A percentile compares a stretch with the other conserved stretches of the same genome.
phyloP scores from a whole-genome alignment of 1,139 yeast species.

The Magnusiomyces suaveolens region DNA sequence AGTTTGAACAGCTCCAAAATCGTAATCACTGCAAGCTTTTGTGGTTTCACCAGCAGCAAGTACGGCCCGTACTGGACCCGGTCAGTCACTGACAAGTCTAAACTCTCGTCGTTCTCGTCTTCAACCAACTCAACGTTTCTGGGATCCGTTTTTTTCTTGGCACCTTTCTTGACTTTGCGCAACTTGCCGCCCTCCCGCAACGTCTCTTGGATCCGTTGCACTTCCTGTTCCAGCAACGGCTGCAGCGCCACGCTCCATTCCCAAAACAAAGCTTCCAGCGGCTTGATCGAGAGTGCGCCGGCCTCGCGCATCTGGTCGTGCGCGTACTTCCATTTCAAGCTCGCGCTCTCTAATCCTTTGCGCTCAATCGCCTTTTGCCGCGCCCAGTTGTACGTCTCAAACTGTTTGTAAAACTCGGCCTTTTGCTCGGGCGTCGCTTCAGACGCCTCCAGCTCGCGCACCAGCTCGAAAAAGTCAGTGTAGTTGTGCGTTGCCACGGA shows the following conservation, averaged over 20 bases:
- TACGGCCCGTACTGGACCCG: slow-evolving; percentile 73
- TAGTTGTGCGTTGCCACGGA: slow-evolving; percentile 35
- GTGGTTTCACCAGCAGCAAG: slow-evolving; percentile 58
- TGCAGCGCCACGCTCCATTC: slow-evolving; percentile 64
- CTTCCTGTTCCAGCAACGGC: slow-evolving; percentile 60
- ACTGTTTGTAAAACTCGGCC: slow-evolving; percentile 47
- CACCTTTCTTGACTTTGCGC: neutral
- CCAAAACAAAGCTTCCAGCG: slow-evolving; percentile 66
- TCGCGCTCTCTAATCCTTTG: slow-evolving; percentile 76
- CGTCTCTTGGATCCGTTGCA: slow-evolving; percentile 31
- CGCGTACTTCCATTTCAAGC: slow-evolving; percentile 78
- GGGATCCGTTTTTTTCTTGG: neutral
- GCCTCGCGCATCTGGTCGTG: slow-evolving; percentile 52
- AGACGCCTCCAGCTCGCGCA: slow-evolving; percentile 32
- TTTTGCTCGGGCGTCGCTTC: slow-evolving; percentile 40
- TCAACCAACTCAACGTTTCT: slow-evolving; percentile 5
- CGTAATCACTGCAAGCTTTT: slow-evolving; percentile 73
- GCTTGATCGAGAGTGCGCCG: slow-evolving; percentile 38
- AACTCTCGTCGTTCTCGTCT: slow-evolving; percentile 15
- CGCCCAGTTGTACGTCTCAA: slow-evolving; percentile 59
- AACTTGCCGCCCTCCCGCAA: slow-evolving; percentile 15
- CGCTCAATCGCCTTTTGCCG: slow-evolving; percentile 72
- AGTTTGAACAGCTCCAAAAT: slow-evolving; percentile 71
- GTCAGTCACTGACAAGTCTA: slow-evolving; percentile 33
- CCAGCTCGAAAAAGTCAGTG: slow-evolving; percentile 58